A percentile compares a stretch with the other conserved stretches of the same genome.
phyloP scores from a whole-genome alignment of 257 asterid genomes.

The Solanum sitiens region DNA sequence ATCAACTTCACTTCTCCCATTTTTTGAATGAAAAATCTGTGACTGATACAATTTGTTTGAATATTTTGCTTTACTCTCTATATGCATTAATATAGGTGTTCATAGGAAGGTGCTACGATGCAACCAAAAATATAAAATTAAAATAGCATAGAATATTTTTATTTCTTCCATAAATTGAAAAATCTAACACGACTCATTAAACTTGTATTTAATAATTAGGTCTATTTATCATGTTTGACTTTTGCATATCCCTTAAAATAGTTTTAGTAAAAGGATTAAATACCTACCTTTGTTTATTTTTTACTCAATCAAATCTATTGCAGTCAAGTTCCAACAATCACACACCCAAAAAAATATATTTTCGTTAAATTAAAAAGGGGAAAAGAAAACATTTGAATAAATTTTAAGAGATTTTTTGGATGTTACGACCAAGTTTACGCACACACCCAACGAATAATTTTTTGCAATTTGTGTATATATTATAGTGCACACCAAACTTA shows the following conservation, averaged over 20 bases:
- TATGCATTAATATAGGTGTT: neutral
- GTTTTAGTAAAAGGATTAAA: neutral
- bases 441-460: neutral
- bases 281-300: neutral
- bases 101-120: neutral
- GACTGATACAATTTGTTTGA: neutral
- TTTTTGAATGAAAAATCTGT: neutral
- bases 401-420: neutral
- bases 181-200: neutral
- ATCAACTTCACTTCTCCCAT: conserved; percentile 25
- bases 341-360: too few species aligned
- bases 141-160: neutral
- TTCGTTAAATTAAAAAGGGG: neutral
- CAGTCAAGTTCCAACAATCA: neutral
- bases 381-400: neutral
- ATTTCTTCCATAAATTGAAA: neutral
- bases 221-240: neutral
- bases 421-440: neutral
- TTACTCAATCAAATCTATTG: neutral
- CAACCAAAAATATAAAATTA: neutral
- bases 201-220: neutral
- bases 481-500: neutral
- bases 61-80: neutral
- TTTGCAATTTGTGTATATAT: neutral
- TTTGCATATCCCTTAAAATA: neutral